Evolutionary conservation across 345 rosid species (phyloP).

Genomic region (Syzygium aromaticum): DNA sequence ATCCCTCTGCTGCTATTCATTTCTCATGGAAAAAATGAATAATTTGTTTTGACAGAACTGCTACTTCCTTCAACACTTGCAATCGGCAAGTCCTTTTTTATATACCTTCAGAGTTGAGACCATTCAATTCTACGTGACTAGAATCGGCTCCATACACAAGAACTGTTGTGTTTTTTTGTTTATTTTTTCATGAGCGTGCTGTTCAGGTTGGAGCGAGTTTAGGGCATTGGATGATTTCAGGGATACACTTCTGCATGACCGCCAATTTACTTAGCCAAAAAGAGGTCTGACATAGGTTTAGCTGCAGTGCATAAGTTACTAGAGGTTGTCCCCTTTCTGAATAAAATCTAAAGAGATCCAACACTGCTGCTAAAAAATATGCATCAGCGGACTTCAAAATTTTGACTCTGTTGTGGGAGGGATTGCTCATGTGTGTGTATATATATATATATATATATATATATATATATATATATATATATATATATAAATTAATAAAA

Average conservation of each 20-base stretch:
- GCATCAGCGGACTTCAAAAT: not conserved
- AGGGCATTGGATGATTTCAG: not conserved
- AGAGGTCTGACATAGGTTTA: not conserved
- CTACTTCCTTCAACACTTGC: not conserved
- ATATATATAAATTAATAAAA: not conserved
- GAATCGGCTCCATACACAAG: not conserved
- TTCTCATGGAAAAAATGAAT: not conserved
- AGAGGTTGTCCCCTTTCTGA: not conserved
- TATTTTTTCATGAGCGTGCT: not conserved
- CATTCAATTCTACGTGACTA: not conserved
- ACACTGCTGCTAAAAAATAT: not conserved
- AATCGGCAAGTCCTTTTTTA: not conserved
- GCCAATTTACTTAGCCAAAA: not conserved
- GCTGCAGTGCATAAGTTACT: not conserved
- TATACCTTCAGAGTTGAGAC: not conserved
- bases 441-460: too few relatives aligned
- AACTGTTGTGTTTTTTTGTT: not conserved
- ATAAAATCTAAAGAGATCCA: not conserved
- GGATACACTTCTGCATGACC: not conserved
- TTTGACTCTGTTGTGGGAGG: not conserved
- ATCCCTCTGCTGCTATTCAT: not conserved
- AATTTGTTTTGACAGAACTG: not conserved
- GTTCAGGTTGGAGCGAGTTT: not conserved
- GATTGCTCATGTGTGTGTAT: too few relatives aligned
- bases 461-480: too few relatives aligned